phyloP scores from a whole-genome alignment of 1,284 basidiomycete species.

The Cryptococcus sp. region DNA sequence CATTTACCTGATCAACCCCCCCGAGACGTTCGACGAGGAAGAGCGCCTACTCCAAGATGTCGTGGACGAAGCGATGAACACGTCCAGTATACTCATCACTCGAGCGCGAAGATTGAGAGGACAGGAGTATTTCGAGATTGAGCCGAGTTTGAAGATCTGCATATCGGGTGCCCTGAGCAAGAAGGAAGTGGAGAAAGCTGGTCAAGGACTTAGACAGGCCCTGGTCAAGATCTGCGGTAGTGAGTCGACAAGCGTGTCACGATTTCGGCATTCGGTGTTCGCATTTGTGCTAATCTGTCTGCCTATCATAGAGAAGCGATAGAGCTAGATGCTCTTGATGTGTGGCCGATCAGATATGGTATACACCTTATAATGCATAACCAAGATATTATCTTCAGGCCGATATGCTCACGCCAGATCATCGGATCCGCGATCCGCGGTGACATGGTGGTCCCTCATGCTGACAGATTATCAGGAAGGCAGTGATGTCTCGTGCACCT shows the following conservation, averaged over 20 bases:
- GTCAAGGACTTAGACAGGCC: conserved; percentile 70
- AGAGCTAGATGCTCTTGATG: not conserved
- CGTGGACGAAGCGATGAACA: conserved; percentile 75
- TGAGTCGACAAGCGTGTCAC: conserved; percentile 20
- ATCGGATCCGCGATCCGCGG: too few species aligned
- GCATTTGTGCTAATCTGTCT: not conserved
- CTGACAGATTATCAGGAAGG: too few species aligned
- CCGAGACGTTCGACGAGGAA: conserved; percentile 64
- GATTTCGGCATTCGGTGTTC: not conserved
- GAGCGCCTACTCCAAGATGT: conserved; percentile 81
- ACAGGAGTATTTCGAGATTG: conserved; percentile 78
- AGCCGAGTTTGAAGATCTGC: conserved; percentile 85
- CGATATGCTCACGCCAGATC: too few species aligned
- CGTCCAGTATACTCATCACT: conserved; percentile 75
- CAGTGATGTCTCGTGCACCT: too few species aligned
- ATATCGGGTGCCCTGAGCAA: conserved; percentile 73
- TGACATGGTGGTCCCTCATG: too few species aligned
- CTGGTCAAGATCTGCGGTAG: conserved; percentile 65
- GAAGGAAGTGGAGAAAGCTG: conserved; percentile 92
- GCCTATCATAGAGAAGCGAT: not conserved
- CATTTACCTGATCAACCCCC: conserved; percentile 63
- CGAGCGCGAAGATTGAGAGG: conserved; percentile 75
- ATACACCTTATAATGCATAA: too few species aligned
- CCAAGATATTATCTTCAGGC: too few species aligned
- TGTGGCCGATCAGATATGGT: too few species aligned